These are phyloP conservation scores for Lepidium campestre DNA, from an alignment of 441 rosid species.

Conservation along the genomic window DNA sequence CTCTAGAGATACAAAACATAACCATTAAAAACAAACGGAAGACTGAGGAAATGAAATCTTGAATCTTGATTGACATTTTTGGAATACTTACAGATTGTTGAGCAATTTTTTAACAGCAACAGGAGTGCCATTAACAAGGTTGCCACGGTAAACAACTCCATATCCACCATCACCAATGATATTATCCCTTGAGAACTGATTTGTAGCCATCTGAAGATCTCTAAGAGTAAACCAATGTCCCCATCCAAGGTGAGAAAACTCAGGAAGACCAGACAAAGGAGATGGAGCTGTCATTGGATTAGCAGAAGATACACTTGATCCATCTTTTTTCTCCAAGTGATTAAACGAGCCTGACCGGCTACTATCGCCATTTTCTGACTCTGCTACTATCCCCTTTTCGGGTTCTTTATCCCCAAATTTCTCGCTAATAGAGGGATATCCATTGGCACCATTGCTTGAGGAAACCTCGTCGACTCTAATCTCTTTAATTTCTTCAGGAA, in stretches of 20 bases:
- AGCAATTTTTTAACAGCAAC: constrained; percentile 73
- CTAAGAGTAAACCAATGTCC: constrained; percentile 84
- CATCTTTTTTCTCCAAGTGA: constrained; percentile 45
- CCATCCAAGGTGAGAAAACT: constrained; percentile 69
- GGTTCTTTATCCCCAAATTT: constrained; percentile 49
- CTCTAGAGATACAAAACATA: constrained; percentile 31
- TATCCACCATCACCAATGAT: constrained; percentile 79
- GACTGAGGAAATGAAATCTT: background rate
- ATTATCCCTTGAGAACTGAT: constrained; percentile 53
- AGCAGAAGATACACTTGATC: constrained; percentile 40
- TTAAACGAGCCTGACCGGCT: constrained; percentile 53
- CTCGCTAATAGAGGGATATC: constrained; percentile 37
- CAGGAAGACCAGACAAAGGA: constrained; percentile 60
- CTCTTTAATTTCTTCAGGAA: constrained; percentile 71
- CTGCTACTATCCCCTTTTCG: constrained; percentile 41
- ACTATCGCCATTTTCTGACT: constrained; percentile 45
- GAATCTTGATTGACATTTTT: background rate
- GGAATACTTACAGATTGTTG: constrained; percentile 54
- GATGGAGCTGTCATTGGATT: constrained; percentile 56
- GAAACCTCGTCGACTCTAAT: constrained; percentile 58
- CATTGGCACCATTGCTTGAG: constrained; percentile 33
- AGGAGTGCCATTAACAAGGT: constrained; percentile 53
- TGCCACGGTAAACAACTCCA: constrained; percentile 67
- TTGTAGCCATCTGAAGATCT: constrained; percentile 68
- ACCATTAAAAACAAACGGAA: background rate